phyloP scores from a whole-genome alignment of 345 rosid species.

The Angophora floribunda region DNA sequence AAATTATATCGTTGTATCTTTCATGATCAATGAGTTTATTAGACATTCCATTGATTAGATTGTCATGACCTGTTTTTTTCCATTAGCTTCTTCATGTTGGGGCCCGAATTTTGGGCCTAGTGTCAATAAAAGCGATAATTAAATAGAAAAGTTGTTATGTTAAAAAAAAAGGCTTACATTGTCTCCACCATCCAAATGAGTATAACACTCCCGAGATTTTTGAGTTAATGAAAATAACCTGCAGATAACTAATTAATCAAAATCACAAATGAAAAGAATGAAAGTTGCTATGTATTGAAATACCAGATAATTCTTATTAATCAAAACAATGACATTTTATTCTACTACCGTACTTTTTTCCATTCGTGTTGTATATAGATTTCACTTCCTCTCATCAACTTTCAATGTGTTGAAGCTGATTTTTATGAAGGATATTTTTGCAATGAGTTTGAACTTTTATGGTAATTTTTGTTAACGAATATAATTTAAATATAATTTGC shows the following conservation, averaged over 20 bases:
- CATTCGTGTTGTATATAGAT: background rate
- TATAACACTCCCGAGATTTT: background rate
- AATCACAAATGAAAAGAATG: background rate
- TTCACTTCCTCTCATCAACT: background rate
- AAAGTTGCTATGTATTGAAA: background rate
- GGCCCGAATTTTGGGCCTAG: background rate
- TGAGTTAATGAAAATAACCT: background rate
- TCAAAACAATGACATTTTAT: background rate
- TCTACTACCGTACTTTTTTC: background rate
- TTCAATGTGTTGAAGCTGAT: background rate
- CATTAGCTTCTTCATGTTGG: background rate
- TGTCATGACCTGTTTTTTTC: background rate
- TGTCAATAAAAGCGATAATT: background rate
- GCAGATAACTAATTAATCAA: background rate
- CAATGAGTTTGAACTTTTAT: background rate
- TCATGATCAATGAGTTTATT: background rate
- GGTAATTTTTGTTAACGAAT: background rate
- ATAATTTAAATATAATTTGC: background rate
- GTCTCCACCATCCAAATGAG: background rate
- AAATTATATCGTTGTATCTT: background rate
- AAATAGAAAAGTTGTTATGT: background rate
- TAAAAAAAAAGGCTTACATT: background rate
- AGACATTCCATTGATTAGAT: background rate
- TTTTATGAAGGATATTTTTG: background rate
- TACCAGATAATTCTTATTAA: background rate